Base-by-base conservation (phyloP, 768 basidiomycete genomes). In the Tricholoma sp. region DNA sequence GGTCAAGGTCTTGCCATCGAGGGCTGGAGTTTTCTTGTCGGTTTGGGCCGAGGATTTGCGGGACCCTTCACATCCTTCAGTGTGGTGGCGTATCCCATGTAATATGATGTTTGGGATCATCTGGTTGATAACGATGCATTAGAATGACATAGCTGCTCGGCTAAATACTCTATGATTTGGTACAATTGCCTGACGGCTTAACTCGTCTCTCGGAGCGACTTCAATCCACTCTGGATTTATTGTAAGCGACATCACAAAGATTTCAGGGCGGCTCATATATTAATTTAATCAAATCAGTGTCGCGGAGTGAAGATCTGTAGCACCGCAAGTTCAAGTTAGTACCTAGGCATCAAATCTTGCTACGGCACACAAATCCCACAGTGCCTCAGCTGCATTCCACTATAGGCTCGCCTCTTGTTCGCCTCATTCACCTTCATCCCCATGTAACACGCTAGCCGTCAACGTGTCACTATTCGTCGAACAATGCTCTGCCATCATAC, bases 11-110 rank as follows among this genome's bases (percentile, higher is more conserved):
- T n/a, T n/a, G n/a, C n/a, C n/a, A n/a, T n/a, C n/a, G n/a, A 54
- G 31, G 61, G 56, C 6, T 62, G 58, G 58, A 39, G 31, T 1
- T 34, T 58, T 7, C 19, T 59, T 32, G 9, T 50, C 22, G 57
- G 56, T 12, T 39, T 60, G 31, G 10, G 34, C 14, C 37, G n/a
- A 35, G 59, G 59, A 14, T 16, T 63, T 19, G 16, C 21, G 4
- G 61, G 61, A 32, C 59, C 59, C 35, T 54, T 60, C 3, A 19
- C 58, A 21, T 58, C 45, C 4, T 59, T 60, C 41, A n/a, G n/a
- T n/a, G 21, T 31, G 18, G 8, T 54, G 41, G 19, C 59, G 29
- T 58, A 46, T 32, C 12, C 27, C 52, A 3, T 34, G 58, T 29
- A 45, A 50, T 39, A 52, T 58, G n/a, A 45, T 56, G 3, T 54